Conservation (phyloP, 2,329 filamentous ascomycete species). For the Diaporthe helianthi region DNA sequence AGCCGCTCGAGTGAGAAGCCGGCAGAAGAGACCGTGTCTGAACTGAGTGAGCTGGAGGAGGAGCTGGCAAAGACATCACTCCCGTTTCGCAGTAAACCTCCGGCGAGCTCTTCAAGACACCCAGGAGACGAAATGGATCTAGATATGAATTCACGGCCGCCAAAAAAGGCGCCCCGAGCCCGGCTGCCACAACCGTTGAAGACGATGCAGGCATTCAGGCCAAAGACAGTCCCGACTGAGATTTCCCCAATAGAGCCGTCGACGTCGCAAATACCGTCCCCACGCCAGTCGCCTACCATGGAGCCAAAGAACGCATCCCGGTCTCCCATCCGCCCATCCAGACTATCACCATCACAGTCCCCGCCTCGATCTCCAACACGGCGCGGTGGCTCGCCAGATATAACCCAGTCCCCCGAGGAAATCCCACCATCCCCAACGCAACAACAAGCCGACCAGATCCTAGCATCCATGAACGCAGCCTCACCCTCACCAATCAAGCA, state of each 20-base stretch:
- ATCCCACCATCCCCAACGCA: conserved; percentile 51
- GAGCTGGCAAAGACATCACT: conserved; percentile 42
- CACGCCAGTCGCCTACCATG: neutral
- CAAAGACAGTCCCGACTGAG: conserved; percentile 27
- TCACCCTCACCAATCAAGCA: conserved; percentile 65
- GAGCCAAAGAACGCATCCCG: neutral
- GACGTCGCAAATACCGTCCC: conserved; percentile 7
- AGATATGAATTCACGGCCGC: neutral
- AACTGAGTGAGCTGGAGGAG: conserved; percentile 62
- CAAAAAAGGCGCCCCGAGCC: neutral
- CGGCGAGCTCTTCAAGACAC: neutral
- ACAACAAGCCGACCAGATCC: conserved; percentile 61
- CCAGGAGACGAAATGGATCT: neutral
- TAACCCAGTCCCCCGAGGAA: conserved; percentile 32
- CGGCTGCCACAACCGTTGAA: conserved; percentile 26
- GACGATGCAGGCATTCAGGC: conserved; percentile 21
- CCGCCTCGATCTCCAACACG: conserved; percentile 19
- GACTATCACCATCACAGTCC: conserved; percentile 9
- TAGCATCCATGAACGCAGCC: conserved; percentile 60
- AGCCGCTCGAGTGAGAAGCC: conserved; percentile 31
- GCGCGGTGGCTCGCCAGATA: neutral
- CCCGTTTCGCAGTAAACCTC: conserved; percentile 5
- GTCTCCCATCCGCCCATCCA: neutral
- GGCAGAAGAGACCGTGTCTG: conserved; percentile 50
- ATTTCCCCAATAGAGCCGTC: conserved; percentile 15